phyloP scores from a whole-genome alignment of 1,139 yeast genomes.

The Ogataea hybrid region DNA sequence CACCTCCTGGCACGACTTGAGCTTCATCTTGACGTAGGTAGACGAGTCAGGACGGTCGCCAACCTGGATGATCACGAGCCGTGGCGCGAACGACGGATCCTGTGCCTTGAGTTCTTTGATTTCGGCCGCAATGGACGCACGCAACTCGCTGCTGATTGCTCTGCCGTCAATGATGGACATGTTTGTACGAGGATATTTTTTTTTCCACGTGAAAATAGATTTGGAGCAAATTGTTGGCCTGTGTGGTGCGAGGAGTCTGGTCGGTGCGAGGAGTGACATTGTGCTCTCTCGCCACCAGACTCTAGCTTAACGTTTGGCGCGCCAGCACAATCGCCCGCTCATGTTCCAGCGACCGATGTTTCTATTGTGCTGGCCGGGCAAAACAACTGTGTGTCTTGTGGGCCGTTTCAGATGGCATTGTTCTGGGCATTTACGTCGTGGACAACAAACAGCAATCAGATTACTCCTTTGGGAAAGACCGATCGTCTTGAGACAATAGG shows the following conservation, averaged over 20 bases:
- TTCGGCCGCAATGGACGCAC: constrained; percentile 37
- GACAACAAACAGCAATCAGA: not conserved
- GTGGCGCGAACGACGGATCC: constrained; percentile 57
- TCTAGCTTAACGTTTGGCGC: no score
- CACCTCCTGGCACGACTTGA: constrained; percentile 69
- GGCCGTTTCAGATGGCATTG: not conserved
- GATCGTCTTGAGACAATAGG: constrained; percentile 2
- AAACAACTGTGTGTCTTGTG: not conserved
- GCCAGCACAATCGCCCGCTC: no score
- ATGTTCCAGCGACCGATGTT: no score
- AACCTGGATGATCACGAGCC: constrained; percentile 68
- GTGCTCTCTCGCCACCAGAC: no score
- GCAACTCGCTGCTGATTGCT: constrained; percentile 30
- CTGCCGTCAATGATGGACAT: constrained; percentile 33
- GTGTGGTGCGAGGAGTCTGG: constrained; percentile 2
- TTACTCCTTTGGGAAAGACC: constrained; percentile 1
- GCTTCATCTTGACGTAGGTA: constrained; percentile 71
- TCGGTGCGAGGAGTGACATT: constrained; percentile 3
- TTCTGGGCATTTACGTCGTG: not conserved
- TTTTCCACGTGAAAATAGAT: constrained; percentile 5
- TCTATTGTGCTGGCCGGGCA: not conserved
- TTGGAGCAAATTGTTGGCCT: constrained; percentile 4
- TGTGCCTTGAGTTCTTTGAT: constrained; percentile 46
- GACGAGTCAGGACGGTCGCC: constrained; percentile 77
- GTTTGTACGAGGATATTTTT: not conserved